Evolutionary conservation across 768 basidiomycete species (phyloP), one percentile per base, ranked within the genome.

Genomic region (Trametes sanguinea): DNA sequence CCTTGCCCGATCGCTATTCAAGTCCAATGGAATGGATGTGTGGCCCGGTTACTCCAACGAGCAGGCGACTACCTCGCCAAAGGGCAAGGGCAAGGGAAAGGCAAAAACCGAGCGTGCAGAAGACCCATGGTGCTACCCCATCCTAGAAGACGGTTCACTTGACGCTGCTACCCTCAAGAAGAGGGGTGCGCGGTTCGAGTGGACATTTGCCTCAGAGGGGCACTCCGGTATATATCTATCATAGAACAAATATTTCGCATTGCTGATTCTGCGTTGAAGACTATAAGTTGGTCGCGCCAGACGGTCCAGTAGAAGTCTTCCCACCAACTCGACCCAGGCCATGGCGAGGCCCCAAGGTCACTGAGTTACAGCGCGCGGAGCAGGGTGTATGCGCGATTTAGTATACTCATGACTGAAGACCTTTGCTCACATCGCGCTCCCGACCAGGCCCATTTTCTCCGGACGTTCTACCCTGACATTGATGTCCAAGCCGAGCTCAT

Each of bases 401-500:
- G 10, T 50, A 6, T 13, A 30, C 5, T 11, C 32, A 5, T n/a
- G 1, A n/a, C n/a, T 9, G 7, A 5, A 13, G 7, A n/a, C n/a
- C 14, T 16, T 14, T 8, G 14, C n/a, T 43, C 9, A 43, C 35
- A 6, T 6, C 35, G 6, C 6, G 11, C 14, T 14, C 7, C 7
- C 42, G 42, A 43, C 42, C 39, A 94, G 91, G 82, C 88, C 13
- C 85, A 86, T 57, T 91, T 90, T 67, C 77, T 92, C 50, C 84
- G 88, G 47, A 86, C 84, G 4, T 81, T 82, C 71, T 80, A 88
- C 56, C 89, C 91, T 1, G 90, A 92, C 62, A 78, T 88, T 14
- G 89, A 92, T 61, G 77, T 94, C n/a, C 76, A 88, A 6, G 75
- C 82, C n/a, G 85, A 90, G 43, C 74, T 93, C 27, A 78, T 93